phyloP scores from a whole-genome alignment of 2,329 filamentous ascomycete genomes.

The Trichophyton mentagrophytes region DNA sequence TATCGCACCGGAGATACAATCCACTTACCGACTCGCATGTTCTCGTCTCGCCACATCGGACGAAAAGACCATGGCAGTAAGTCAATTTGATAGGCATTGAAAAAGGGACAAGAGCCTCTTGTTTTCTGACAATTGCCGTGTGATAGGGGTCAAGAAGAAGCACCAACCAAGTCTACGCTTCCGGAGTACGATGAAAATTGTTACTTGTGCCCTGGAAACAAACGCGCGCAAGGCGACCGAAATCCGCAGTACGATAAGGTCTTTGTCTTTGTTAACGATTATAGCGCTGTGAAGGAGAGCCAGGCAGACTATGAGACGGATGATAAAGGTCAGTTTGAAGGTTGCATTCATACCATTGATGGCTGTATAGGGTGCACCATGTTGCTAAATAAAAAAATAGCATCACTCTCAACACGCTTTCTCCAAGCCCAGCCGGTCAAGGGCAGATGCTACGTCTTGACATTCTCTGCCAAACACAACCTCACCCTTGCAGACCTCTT shows the following conservation, averaged over 20 bases:
- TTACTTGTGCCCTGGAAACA: constrained; percentile 87
- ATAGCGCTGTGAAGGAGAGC: constrained; percentile 87
- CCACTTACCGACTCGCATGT: constrained; percentile 82
- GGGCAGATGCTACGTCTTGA: constrained; percentile 93
- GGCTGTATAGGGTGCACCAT: background rate
- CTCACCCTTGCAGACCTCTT: constrained; percentile 84
- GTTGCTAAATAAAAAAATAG: background rate
- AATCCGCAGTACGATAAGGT: constrained; percentile 81
- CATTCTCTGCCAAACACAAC: constrained; percentile 83
- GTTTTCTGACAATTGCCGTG: background rate
- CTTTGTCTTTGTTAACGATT: constrained; percentile 95
- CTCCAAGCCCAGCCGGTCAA: constrained; percentile 76
- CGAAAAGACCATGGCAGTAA: constrained; percentile 96
- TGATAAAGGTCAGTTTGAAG: constrained; percentile 34
- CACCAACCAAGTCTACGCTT: constrained; percentile 51
- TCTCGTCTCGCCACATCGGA: constrained; percentile 88
- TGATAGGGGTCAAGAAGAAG: constrained; percentile 62
- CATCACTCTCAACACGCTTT: constrained; percentile 53
- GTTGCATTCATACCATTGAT: background rate
- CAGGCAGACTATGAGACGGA: constrained; percentile 62
- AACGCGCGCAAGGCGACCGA: constrained; percentile 68
- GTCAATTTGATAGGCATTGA: constrained; percentile 23
- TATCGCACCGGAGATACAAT: constrained; percentile 91
- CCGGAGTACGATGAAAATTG: constrained; percentile 83
- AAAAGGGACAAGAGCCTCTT: background rate